Percentiles rank a stretch among this genome's conserved stretches.
Conservation (phyloP, 805 yeast species). For the Sugiyamaella floridensis region DNA sequence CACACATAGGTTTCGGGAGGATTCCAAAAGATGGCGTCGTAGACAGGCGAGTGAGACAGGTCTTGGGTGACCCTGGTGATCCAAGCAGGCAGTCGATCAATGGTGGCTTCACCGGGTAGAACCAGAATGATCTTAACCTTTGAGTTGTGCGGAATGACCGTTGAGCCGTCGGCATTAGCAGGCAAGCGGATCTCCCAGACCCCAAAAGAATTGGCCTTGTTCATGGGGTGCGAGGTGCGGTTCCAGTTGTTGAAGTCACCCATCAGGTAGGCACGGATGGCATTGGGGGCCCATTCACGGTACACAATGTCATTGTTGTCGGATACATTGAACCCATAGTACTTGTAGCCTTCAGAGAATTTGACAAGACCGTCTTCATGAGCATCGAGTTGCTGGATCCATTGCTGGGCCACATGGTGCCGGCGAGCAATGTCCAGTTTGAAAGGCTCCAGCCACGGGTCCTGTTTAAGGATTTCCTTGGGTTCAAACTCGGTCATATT, state of each 20-base stretch:
- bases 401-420: constrained; percentile 55
- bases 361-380: constrained; percentile 59
- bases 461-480: constrained; percentile 46
- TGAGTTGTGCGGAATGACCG: constrained; percentile 75
- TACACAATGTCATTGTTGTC: constrained; percentile 50
- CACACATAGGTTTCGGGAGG: constrained; percentile 56
- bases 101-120: constrained; percentile 56
- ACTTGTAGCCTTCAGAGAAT: constrained; percentile 70
- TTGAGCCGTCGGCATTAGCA: constrained; percentile 43
- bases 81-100: constrained; percentile 90
- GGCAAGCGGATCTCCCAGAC: constrained; percentile 59
- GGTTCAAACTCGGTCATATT: neutral
- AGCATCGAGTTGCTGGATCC: constrained; percentile 49
- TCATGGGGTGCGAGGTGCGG: constrained; percentile 46
- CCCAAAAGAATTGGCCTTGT: constrained; percentile 56
- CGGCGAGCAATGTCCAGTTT: constrained; percentile 62
- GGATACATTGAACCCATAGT: constrained; percentile 70
- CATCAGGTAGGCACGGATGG: constrained; percentile 61
- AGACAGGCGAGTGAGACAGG: constrained; percentile 39
- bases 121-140: constrained; percentile 58
- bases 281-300: constrained; percentile 90
- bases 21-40: constrained; percentile 92
- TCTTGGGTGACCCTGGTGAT: constrained; percentile 69
- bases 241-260: constrained; percentile 94
- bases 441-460: constrained; percentile 83